Evolutionary conservation across 169 alveolate species (phyloP), one percentile per base, ranked within the genome.

Genomic region (Cryptosporidium felis): DNA sequence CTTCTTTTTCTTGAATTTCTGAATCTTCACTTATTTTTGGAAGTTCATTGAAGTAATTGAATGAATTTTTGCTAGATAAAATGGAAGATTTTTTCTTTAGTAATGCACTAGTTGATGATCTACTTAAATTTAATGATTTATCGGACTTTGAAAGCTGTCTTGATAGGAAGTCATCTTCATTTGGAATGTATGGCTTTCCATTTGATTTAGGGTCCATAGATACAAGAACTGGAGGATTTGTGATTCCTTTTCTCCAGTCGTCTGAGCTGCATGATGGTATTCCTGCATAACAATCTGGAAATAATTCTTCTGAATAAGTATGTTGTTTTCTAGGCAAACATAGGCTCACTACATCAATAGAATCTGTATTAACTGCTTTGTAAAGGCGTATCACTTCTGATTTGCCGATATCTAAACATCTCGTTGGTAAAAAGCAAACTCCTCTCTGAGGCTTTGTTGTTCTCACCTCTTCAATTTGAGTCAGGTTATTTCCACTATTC

Each of bases 211-310:
- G 85, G 40, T 74, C 41, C 56, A 74, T 21, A 34, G 85, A 47
- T 21, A 74, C 53, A 3, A 74, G 58, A 12, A 74, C 58, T 51
- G 85, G 85, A 18, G 85, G 67, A 36, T 47, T 74, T 16, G 51
- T 26, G 16, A 41, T 14, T 21, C 85, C 85, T 38, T 74, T 53
- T 53, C 46, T 51, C 85, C 85, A 74, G 4, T 74, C 85, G 12
- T 74, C 53, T n/a, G 85, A 49, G 28, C 38, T 40, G n/a, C 46
- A 53, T 4, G 85, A 74, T 16, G 85, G 85, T 30, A 53, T 74
- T 23, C 85, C 85, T 16, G 85, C 85, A 53, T 26, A 74, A 36
- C 85, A 74, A 56, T 74, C 85, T 12, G 85, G 85, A 53, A 74
- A 74, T 12, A 74, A 6, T 12, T 74, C 85, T 40, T 53, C 67